Conservation (phyloP, 225 moss, liverwort and hornwort species). For the Marchantia paleacea region DNA sequence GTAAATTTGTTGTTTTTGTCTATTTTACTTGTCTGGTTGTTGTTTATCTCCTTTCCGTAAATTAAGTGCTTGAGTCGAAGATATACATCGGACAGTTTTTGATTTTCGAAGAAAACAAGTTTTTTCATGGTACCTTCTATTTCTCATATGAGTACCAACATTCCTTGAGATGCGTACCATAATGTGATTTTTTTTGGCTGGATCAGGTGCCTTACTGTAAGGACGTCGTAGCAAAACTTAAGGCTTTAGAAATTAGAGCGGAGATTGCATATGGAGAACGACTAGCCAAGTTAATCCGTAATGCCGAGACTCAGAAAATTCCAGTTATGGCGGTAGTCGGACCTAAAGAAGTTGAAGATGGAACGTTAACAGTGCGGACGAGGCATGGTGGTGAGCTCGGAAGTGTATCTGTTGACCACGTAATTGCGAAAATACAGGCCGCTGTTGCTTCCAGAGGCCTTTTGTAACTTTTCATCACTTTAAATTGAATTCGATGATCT, state of each 20-base stretch:
- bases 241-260: conserved; percentile 71
- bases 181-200: neutral
- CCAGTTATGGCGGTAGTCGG: conserved; percentile 98
- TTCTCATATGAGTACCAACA: too few relatives aligned
- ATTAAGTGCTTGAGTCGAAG: neutral
- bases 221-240: conserved; percentile 64
- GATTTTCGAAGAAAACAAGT: neutral
- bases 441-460: conserved; percentile 67
- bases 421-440: conserved; percentile 68
- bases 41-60: too few relatives aligned
- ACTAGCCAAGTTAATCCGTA: conserved; percentile 80
- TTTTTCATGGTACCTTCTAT: too few relatives aligned
- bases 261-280: conserved; percentile 79
- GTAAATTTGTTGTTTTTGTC: conserved; percentile 3
- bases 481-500: neutral
- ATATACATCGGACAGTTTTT: neutral
- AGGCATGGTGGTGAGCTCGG: conserved; percentile 96
- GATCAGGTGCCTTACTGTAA: conserved; percentile 73
- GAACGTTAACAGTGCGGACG: conserved; percentile 78
- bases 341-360: conserved; percentile 84
- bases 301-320: conserved; percentile 89
- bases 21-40: neutral
- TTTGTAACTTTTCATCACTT: conserved; percentile 38
- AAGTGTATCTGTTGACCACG: conserved; percentile 56
- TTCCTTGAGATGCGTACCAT: too few relatives aligned